A percentile compares a stretch with the other conserved stretches of the same genome.
These are phyloP conservation scores for Candida silvatica DNA, from an alignment of 805 yeast species.

Conservation along the genomic window DNA sequence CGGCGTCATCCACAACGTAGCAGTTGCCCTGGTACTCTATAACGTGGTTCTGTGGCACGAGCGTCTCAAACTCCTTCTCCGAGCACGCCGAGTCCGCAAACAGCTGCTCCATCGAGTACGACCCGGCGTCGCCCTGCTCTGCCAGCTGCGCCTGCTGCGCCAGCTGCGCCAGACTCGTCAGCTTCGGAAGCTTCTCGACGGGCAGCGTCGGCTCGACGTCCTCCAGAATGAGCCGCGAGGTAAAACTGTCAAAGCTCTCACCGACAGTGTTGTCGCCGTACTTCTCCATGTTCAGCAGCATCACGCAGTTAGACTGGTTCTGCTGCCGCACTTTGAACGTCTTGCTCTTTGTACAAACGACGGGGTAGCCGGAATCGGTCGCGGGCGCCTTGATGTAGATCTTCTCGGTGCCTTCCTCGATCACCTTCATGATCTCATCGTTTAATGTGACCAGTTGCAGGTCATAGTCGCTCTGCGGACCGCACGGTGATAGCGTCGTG, in stretches of 20 bases:
- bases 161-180: neutral
- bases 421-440: conserved; percentile 34
- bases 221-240: conserved; percentile 5
- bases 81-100: conserved; percentile 6
- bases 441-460: conserved; percentile 46
- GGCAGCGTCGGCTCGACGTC: neutral
- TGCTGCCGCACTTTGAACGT: conserved; percentile 68
- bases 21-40: conserved; percentile 2
- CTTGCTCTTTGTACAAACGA: conserved; percentile 45
- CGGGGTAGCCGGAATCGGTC: conserved; percentile 29
- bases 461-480: conserved; percentile 5
- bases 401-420: conserved; percentile 18
- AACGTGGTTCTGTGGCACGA: conserved; percentile 1
- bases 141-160: neutral
- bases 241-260: conserved; percentile 5
- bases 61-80: conserved; percentile 1
- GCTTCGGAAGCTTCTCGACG: neutral
- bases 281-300: conserved; percentile 30
- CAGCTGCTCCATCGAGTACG: conserved; percentile 6
- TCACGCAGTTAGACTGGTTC: conserved; percentile 82
- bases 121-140: neutral
- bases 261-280: conserved; percentile 3
- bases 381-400: conserved; percentile 14
- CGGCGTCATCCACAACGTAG: conserved; percentile 1
- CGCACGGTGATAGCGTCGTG: conserved; percentile 14